Base-by-base conservation (phyloP, 352 stramenopile genomes). In the Phytophthora cryptogea region DNA sequence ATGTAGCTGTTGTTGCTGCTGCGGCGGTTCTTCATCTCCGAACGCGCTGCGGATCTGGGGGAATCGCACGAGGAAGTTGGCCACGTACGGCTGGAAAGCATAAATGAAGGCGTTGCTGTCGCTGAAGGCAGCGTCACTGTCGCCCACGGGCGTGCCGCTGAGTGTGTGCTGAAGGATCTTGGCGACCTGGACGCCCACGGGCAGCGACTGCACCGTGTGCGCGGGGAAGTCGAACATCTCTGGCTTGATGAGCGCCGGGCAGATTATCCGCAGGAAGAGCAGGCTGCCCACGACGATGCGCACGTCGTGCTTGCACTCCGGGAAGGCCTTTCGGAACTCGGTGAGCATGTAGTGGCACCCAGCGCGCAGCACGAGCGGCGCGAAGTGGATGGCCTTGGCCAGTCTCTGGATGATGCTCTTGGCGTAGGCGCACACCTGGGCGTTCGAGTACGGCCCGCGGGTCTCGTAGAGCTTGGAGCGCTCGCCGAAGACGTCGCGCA, bases 101-200 rank as follows among this genome's bases (percentile, higher is more conserved):
- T 63, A 59, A 57, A 91, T 83, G 63, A 91, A 91, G 44, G 71
- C 66, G 60, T 91, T 89, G 65, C 58, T 74, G 40, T 75, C 68
- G 16, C 68, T 49, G 40, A 61, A 68, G 36, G 85, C 71, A 4
- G 77, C 52, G 41, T 83, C 69, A 47, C 70, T 77, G 49, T 87
- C 76, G 32, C 56, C 72, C 36, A 89, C 52, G 31, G 69, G 54
- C 53, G 77, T 85, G 30, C 83, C 83, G 26, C 72, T 85, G 32
- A 94, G 68, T 9, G 86, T 88, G 68, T 81, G 72, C 63, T 94
- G 86, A 20, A 94, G 62, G 41, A 94, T 70, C 70, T 92, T 92
- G 63, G 86, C 83, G 54, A 94, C 78, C 66, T 92, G 83, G 33
- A 92, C 78, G 50, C 76, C 79, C 20, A 72, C 61, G 4, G 74